phyloP scores from a whole-genome alignment of 805 yeast genomes.

The Saccharomycodes ludwigii region DNA sequence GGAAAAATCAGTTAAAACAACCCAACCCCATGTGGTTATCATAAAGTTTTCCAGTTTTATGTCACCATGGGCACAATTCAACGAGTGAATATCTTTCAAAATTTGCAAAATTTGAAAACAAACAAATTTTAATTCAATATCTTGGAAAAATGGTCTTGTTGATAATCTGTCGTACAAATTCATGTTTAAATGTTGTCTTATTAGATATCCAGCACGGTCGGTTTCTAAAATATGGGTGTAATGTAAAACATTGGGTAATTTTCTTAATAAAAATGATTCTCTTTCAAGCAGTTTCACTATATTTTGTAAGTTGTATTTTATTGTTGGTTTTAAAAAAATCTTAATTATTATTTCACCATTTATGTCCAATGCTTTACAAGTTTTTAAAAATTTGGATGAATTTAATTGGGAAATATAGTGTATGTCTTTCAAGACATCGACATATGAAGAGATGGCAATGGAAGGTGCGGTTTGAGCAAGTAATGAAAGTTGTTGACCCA shows the following conservation, averaged over 20 bases:
- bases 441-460: constrained; percentile 80
- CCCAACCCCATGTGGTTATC: constrained; percentile 84
- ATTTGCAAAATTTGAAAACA: constrained; percentile 67
- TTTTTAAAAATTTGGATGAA: constrained; percentile 73
- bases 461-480: constrained; percentile 87
- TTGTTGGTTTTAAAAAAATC: constrained; percentile 63
- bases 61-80: constrained; percentile 72
- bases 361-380: constrained; percentile 66
- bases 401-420: constrained; percentile 69
- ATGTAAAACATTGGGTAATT: constrained; percentile 53
- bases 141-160: constrained; percentile 75
- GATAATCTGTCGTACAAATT: constrained; percentile 82
- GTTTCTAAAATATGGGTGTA: constrained; percentile 71
- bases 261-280: constrained; percentile 27
- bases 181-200: constrained; percentile 68
- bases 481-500: constrained; percentile 83
- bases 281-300: constrained; percentile 25
- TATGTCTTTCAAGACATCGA: constrained; percentile 63
- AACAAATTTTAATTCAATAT: constrained; percentile 73
- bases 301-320: constrained; percentile 13
- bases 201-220: constrained; percentile 80
- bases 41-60: constrained; percentile 81
- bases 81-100: constrained; percentile 48
- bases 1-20: constrained; percentile 71
- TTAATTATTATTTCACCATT: constrained; percentile 69